Evolutionary conservation across 257 asterid species (phyloP), one percentile per base, ranked within the genome.

Genomic region (Anisodus acutangulus): DNA sequence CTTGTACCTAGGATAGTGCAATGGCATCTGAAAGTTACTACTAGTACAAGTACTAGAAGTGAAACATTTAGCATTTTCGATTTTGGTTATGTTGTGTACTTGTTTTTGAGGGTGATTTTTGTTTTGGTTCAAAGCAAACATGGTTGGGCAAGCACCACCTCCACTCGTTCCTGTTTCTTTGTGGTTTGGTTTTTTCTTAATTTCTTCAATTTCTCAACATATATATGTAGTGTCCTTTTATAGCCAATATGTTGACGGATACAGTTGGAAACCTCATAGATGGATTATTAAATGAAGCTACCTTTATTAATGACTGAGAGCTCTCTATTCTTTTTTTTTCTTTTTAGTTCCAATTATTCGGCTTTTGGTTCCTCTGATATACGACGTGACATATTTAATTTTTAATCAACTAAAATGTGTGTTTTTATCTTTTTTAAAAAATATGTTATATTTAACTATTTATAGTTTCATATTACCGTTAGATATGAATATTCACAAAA

Each of bases 1-100:
- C 81, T 76, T 82, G 79, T 84, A 84, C 16, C 86, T 87, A 4
- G 81, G 81, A 76, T 76, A 76, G 43, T 76, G 81, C 13, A 76
- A 15, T 12, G 81, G 81, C 81, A 76, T 76, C 47, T 76, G 81
- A 76, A 76, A 76, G 53, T 39, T 43, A 41, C 74, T 39, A 41
- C 43, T n/a, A 82, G 31, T 15, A 68, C 86, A 85, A 35, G 59
- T 62, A 79, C 49, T 35, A 39, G 35, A 31, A 39, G 70, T 80
- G 80, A 0, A 74, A 22, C 79, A 43, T 19, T 72, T 72, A 0
- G 58, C 0, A 19, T 72, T 47, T 51, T 72, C 11, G 3, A 22
- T 26, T 76, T 49, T 76, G 62, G 55, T 70, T 43, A 13, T 70
- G 22, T 43, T 43, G 12, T 70, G 26, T 37, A 22, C 8, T 69